These are phyloP conservation scores for Neonectria ditissima DNA, from an alignment of 2,329 filamentous ascomycete species.

Conservation along the genomic window DNA sequence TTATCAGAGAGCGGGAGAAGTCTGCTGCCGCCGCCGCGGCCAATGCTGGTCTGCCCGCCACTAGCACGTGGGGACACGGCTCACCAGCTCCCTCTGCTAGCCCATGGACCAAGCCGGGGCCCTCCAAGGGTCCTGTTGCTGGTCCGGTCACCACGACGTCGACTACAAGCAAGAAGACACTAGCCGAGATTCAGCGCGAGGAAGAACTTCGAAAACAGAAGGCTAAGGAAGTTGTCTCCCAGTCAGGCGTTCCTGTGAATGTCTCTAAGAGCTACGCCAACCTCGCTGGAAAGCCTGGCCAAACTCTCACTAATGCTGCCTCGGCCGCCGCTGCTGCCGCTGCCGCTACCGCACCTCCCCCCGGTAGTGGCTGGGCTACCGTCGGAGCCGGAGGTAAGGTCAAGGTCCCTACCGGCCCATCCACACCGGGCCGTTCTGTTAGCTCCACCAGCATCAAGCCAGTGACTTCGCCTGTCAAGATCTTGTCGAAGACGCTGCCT, in stretches of 20 bases:
- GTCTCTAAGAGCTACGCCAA: slow-evolving; percentile 93
- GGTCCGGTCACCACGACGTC: slow-evolving; percentile 39
- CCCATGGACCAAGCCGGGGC: slow-evolving; percentile 76
- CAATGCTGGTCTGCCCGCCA: slow-evolving; percentile 77
- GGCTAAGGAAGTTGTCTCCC: slow-evolving; percentile 63
- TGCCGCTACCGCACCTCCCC: slow-evolving; percentile 54
- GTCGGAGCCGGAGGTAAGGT: slow-evolving; percentile 94
- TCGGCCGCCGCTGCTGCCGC: slow-evolving; percentile 48
- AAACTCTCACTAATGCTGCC: slow-evolving; percentile 52
- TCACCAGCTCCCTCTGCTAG: slow-evolving; percentile 76
- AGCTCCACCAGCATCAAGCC: slow-evolving; percentile 59
- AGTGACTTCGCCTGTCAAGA: slow-evolving; percentile 61
- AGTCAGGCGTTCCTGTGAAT: slow-evolving; percentile 60
- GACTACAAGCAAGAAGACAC: slow-evolving; percentile 79
- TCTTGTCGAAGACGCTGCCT: slow-evolving; percentile 62
- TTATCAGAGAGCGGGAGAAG: slow-evolving; percentile 70
- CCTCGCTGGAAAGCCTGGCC: slow-evolving; percentile 81
- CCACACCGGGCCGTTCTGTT: slow-evolving; percentile 60
- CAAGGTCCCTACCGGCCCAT: slow-evolving; percentile 76
- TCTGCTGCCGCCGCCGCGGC: slow-evolving; percentile 58
- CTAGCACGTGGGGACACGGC: slow-evolving; percentile 88
- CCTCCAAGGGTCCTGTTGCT: slow-evolving; percentile 54
- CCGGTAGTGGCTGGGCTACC: slow-evolving; percentile 84
- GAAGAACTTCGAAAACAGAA: slow-evolving; percentile 86
- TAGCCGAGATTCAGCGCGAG: slow-evolving; percentile 96